A percentile compares a stretch with the other conserved stretches of the same genome.
Evolutionary conservation across 169 alveolate species (phyloP).

Genomic region (Perkinsus marinus): DNA sequence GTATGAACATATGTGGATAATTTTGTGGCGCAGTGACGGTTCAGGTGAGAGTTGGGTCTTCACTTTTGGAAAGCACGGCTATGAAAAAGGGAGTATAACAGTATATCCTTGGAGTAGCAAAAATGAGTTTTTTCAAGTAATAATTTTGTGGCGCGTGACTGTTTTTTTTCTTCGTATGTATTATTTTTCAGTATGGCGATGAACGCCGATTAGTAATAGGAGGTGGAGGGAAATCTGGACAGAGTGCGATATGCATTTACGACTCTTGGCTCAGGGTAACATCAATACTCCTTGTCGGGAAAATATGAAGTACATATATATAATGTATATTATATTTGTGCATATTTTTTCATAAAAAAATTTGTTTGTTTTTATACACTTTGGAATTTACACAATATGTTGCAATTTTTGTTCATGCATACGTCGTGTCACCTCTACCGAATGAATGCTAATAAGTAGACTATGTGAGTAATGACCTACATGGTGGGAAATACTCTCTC

Average conservation of each 20-base stretch:
- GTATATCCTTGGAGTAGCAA: not conserved
- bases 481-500: too few relatives aligned
- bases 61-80: not conserved
- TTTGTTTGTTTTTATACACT: too few relatives aligned
- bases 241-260: not conserved
- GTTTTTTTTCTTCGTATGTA: not conserved
- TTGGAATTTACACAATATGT: too few relatives aligned
- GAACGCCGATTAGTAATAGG: not conserved
- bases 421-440: too few relatives aligned
- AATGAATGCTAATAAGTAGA: too few relatives aligned
- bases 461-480: too few relatives aligned
- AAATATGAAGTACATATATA: too few relatives aligned
- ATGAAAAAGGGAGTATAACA: not conserved
- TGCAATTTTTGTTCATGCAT: too few relatives aligned
- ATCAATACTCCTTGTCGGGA: not conserved
- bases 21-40: not conserved
- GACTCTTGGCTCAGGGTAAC: not conserved
- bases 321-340: too few relatives aligned
- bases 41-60: not conserved
- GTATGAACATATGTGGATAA: not conserved
- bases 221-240: not conserved
- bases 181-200: not conserved
- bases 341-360: too few relatives aligned
- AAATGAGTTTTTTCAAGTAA: not conserved
- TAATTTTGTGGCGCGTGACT: not conserved